Percentiles rank a stretch among this genome's conserved stretches.
Evolutionary conservation across 345 rosid species (phyloP).

Genomic region (Erysimum cheiranthoides): DNA sequence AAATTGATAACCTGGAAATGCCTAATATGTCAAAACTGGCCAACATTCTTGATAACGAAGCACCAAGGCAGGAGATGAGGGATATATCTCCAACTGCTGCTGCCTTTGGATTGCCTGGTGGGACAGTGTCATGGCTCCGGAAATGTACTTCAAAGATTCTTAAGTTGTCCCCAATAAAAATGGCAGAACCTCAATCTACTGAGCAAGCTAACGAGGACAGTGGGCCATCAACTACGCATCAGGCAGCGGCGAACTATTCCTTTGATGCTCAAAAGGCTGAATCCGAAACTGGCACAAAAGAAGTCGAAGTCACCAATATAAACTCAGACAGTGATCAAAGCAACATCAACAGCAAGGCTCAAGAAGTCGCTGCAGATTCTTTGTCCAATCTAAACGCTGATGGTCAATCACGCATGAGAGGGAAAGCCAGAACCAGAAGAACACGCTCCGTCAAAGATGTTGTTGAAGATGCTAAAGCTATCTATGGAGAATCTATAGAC

Average conservation of each 20-base stretch:
- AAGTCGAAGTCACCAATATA: slow-evolving; percentile 53
- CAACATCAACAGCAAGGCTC: slow-evolving; percentile 56
- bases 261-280: slow-evolving; percentile 54
- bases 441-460: slow-evolving; percentile 78
- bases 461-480: slow-evolving; percentile 74
- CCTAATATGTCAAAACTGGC: slow-evolving; percentile 53
- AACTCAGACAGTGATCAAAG: slow-evolving; percentile 57
- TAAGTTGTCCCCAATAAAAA: slow-evolving; percentile 73
- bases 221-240: slow-evolving; percentile 52
- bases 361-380: slow-evolving; percentile 57
- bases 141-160: slow-evolving; percentile 86
- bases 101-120: slow-evolving; percentile 59
- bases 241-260: slow-evolving; percentile 51
- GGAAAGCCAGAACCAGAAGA: slow-evolving; percentile 63
- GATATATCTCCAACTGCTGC: slow-evolving; percentile 43
- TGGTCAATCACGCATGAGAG: slow-evolving; percentile 58
- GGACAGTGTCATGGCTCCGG: slow-evolving; percentile 76
- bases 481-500: slow-evolving; percentile 66
- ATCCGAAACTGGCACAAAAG: slow-evolving; percentile 54
- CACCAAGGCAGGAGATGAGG: slow-evolving; percentile 35
- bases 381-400: slow-evolving; percentile 55
- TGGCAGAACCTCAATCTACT: slow-evolving; percentile 43
- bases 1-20: slow-evolving; percentile 63
- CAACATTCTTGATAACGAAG: slow-evolving; percentile 45
- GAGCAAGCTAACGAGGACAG: slow-evolving; percentile 50